Evolutionary conservation across 2,329 filamentous ascomycete species (phyloP), one percentile per base, ranked within the genome.

Genomic region (Corinectria fuckeliana): DNA sequence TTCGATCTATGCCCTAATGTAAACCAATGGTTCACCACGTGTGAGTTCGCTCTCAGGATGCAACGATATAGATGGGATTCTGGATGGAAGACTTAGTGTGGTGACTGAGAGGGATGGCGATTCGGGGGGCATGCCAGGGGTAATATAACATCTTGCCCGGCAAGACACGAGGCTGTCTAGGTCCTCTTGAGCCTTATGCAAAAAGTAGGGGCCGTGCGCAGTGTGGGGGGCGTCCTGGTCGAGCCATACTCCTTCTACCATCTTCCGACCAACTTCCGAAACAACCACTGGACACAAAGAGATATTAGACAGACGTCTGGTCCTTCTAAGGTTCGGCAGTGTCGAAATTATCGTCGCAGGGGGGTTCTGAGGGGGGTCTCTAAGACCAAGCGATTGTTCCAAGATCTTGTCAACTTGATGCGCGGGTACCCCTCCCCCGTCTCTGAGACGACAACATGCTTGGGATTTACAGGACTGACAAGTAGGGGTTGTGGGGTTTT

Each of bases 331-430:
- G 8, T 28, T 10, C 20, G 25, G 18, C 10, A 5, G 6, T 16
- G 14, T 14, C 9, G 9, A 8, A 7, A 23, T 1, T 8, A n/a
- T 44, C 10, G 26, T 26, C 4, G 6, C 3, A 7, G 5, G 14
- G 18, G 5, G 25, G 30, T 7, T 21, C 26, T 42, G 42, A 13
- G 13, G 9, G 23, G 44, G 32, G 8, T 44, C 34, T 38, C 30
- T 48, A 20, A 52, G 44, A 26, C 18, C 45, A 9, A 58, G 32
- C 21, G 51, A 50, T 41, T 39, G 50, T 20, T 59, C 52, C 14
- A 67, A 23, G 14, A 65, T 48, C 32, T 55, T 58, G n/a, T 64
- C 53, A 25, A 64, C 50, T 23, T 62, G 57, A 28, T 55, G 36
- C 11, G 47, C 16, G 10, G 62, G 57, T 47, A 64, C 42, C 9